Evolutionary conservation across 2,329 filamentous ascomycete genomes (phyloP).

Genomic region (Fusarium stilboides): DNA sequence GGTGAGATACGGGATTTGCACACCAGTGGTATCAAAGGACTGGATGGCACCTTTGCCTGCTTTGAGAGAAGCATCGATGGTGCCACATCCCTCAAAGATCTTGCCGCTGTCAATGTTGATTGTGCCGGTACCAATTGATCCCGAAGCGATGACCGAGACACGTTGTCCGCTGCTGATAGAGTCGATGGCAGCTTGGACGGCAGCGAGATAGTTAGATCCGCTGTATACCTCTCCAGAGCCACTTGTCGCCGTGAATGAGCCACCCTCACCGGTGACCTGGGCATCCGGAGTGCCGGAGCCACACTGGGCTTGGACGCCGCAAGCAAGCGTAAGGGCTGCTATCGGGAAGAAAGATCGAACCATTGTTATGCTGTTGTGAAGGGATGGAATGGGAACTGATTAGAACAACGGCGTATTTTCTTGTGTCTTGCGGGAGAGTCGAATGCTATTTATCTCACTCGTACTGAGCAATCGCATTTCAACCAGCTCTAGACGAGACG

Average conservation of each 20-base stretch:
- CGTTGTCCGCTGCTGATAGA: constrained; percentile 66
- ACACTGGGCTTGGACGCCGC: neutral
- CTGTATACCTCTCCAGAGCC: constrained; percentile 59
- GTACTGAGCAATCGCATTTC: no score
- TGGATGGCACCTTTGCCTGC: constrained; percentile 68
- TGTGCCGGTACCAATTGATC: constrained; percentile 66
- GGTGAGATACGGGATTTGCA: constrained; percentile 69
- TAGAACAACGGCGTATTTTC: no score
- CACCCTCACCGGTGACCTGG: neutral
- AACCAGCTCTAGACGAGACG: no score
- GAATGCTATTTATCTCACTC: no score
- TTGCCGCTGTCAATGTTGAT: constrained; percentile 66
- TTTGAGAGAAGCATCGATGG: constrained; percentile 63
- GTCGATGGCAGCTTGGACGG: constrained; percentile 68
- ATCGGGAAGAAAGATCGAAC: neutral
- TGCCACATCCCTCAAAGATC: constrained; percentile 71
- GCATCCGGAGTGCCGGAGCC: neutral
- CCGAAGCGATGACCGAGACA: constrained; percentile 67
- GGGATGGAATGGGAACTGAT: neutral
- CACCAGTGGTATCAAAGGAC: constrained; percentile 61
- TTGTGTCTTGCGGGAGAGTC: no score
- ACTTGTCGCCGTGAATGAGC: constrained; percentile 1
- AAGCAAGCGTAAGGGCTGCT: neutral
- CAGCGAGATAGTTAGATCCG: constrained; percentile 66
- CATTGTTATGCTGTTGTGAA: neutral